Percentiles rank a stretch among this genome's conserved stretches.
Evolutionary conservation across 2,329 filamentous ascomycete species (phyloP).

Genomic region (Torrubiella hemipterigena): DNA sequence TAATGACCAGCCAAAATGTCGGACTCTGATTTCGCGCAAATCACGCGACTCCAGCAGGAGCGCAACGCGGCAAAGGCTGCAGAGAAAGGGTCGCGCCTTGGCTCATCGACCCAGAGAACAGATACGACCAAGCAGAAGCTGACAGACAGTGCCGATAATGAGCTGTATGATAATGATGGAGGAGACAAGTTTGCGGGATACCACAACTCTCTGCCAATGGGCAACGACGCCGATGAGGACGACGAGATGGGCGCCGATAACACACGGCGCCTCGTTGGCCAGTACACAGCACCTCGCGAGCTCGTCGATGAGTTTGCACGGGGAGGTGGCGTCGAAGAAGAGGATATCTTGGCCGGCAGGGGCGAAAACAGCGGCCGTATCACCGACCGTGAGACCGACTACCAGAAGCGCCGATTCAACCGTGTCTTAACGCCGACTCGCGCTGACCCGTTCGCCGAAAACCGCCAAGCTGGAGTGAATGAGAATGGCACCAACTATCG

Average conservation of each 20-base stretch:
- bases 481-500: constrained; percentile 73
- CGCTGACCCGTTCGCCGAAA: constrained; percentile 73
- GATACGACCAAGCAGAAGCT: constrained; percentile 88
- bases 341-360: constrained; percentile 72
- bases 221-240: constrained; percentile 66
- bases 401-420: constrained; percentile 90
- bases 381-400: constrained; percentile 86
- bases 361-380: constrained; percentile 86
- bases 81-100: constrained; percentile 76
- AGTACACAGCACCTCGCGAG: constrained; percentile 86
- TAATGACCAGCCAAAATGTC: constrained; percentile 41
- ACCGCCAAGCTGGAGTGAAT: constrained; percentile 53
- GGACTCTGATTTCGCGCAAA: constrained; percentile 76
- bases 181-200: constrained; percentile 80
- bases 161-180: constrained; percentile 71
- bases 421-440: constrained; percentile 77
- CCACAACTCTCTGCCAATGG: constrained; percentile 73
- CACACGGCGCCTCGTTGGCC: constrained; percentile 72
- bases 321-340: constrained; percentile 78
- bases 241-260: constrained; percentile 64
- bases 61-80: constrained; percentile 68
- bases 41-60: constrained; percentile 83
- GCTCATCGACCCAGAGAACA: constrained; percentile 67
- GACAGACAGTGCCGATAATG: constrained; percentile 77
- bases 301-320: constrained; percentile 92